Conservation (phyloP, 352 stramenopile species). For the Pythium aphanidermatum region DNA sequence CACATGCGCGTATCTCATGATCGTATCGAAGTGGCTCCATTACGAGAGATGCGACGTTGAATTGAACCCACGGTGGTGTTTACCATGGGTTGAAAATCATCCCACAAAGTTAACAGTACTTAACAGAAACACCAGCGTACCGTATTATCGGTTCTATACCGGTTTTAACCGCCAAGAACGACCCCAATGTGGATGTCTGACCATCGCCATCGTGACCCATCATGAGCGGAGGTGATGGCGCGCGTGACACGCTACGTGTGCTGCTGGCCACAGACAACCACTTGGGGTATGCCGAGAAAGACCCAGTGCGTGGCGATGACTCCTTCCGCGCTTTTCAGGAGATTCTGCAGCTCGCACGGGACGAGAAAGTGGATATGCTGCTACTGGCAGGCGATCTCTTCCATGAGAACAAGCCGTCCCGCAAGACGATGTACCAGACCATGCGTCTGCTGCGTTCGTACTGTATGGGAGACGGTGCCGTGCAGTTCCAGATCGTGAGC, state of each 20-base stretch:
- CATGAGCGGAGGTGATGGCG: slow-evolving; percentile 4
- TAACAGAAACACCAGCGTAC: too few relatives aligned
- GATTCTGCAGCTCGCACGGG: slow-evolving; percentile 66
- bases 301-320: slow-evolving; percentile 93
- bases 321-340: slow-evolving; percentile 88
- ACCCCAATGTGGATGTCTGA: too few relatives aligned
- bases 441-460: slow-evolving; percentile 95
- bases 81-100: too few relatives aligned
- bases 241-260: slow-evolving; percentile 71
- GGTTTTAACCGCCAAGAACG: background rate
- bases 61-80: too few relatives aligned
- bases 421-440: slow-evolving; percentile 95
- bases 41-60: too few relatives aligned
- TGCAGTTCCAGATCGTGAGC: slow-evolving; percentile 87
- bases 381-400: slow-evolving; percentile 98
- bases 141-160: too few relatives aligned
- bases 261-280: slow-evolving; percentile 99
- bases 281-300: slow-evolving; percentile 94
- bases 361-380: slow-evolving; percentile 86
- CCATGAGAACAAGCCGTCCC: slow-evolving; percentile 98
- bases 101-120: too few relatives aligned
- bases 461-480: slow-evolving; percentile 88
- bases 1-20: too few relatives aligned
- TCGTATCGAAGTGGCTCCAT: too few relatives aligned
- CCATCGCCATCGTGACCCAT: too few relatives aligned